These are phyloP conservation scores for Neofusicoccum cordaticola DNA, from an alignment of 2,329 filamentous ascomycete genomes.

Conservation along the genomic window DNA sequence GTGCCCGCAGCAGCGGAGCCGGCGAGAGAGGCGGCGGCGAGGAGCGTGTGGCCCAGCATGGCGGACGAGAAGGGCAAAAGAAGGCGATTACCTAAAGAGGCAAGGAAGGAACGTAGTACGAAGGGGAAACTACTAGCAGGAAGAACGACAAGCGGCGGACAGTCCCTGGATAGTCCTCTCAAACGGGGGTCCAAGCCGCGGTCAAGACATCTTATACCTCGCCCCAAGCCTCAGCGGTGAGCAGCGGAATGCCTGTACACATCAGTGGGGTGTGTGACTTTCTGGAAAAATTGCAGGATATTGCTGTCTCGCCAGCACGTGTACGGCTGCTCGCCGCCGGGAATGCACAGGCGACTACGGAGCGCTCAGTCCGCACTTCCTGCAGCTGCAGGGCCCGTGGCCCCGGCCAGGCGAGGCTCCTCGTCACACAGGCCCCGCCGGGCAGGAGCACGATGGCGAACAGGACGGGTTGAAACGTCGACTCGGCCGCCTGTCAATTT, in stretches of 20 bases:
- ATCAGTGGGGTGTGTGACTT: not conserved
- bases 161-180: not conserved
- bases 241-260: not conserved
- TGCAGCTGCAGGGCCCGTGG: not conserved
- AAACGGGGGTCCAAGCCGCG: not conserved
- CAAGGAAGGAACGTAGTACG: not conserved
- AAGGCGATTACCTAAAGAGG: not conserved
- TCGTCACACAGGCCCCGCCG: too few species aligned
- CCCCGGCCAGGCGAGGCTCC: too few species aligned
- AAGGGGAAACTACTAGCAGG: not conserved
- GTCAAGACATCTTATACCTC: not conserved
- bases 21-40: not conserved
- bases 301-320: not conserved
- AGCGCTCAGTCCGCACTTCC: not conserved
- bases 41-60: conserved; percentile 6
- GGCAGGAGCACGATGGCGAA: too few species aligned
- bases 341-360: not conserved
- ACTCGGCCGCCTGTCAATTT: not conserved
- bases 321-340: not conserved
- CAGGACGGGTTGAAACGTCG: not conserved
- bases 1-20: conserved; percentile 33
- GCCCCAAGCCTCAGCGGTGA: not conserved
- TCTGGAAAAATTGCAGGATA: not conserved
- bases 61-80: not conserved
- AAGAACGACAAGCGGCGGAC: not conserved